Percentiles rank a stretch among this genome's conserved stretches.
Conservation (phyloP, 2,329 filamentous ascomycete genomes). For the Aspergillus jensenii region DNA sequence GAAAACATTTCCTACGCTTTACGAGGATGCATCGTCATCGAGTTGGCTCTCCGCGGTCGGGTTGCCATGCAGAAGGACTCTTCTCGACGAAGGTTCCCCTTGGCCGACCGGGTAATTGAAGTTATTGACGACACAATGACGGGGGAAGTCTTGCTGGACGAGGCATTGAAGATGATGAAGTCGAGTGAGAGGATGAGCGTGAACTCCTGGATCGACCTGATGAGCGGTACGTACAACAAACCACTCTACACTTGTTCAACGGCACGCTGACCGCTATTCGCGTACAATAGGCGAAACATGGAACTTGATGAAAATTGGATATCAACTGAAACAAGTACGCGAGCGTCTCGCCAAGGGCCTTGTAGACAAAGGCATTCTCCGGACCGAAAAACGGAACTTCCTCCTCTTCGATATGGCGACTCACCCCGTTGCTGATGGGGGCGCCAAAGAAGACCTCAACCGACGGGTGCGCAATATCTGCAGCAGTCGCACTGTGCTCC, state of each 20-base stretch:
- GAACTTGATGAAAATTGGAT: constrained; percentile 99
- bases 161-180: constrained; percentile 99
- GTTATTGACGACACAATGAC: constrained; percentile 96
- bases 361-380: constrained; percentile 96
- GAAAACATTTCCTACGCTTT: constrained; percentile 99
- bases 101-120: constrained; percentile 92
- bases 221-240: constrained; percentile 71
- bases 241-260: background rate
- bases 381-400: constrained; percentile 99
- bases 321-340: constrained; percentile 98
- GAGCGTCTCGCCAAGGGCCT: constrained; percentile 96
- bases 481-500: constrained; percentile 89
- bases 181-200: constrained; percentile 99
- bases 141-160: constrained; percentile 93
- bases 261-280: constrained; percentile 3
- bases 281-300: constrained; percentile 84
- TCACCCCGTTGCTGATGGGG: constrained; percentile 92
- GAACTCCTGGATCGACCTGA: constrained; percentile 96
- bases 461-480: constrained; percentile 88
- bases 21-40: constrained; percentile 96
- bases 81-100: constrained; percentile 83
- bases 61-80: constrained; percentile 99
- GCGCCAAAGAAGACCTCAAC: constrained; percentile 96
- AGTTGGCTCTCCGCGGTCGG: constrained; percentile 91
- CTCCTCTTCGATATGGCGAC: constrained; percentile 99